phyloP scores from a whole-genome alignment of 768 basidiomycete species.

The Phlebiopsis gigantea region DNA sequence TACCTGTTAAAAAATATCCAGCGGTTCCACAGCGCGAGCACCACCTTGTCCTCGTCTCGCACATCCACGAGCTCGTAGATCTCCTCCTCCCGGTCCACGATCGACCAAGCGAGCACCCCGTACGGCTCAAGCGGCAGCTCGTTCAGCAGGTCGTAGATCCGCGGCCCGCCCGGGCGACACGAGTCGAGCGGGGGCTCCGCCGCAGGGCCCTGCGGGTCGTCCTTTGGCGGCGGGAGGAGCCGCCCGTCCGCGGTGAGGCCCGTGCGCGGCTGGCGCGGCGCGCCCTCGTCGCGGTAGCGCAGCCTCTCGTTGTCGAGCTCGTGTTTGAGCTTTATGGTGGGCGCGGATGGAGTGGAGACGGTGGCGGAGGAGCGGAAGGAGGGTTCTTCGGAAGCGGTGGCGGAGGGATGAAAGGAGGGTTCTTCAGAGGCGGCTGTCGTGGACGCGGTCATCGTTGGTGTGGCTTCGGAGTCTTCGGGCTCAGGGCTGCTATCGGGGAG shows the following conservation, averaged over 20 bases:
- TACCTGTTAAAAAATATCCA: conserved; percentile 68
- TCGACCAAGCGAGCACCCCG: conserved; percentile 63
- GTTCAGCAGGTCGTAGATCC: conserved; percentile 59
- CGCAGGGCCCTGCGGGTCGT: conserved; percentile 18
- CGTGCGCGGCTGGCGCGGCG: not conserved
- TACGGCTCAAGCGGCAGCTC: conserved; percentile 54
- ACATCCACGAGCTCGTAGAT: conserved; percentile 69
- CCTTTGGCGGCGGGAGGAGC: conserved; percentile 14
- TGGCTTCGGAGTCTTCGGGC: not conserved
- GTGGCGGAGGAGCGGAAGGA: not conserved
- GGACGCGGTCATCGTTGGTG: not conserved
- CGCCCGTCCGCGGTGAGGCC: conserved; percentile 9
- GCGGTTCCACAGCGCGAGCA: conserved; percentile 71
- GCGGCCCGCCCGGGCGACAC: conserved; percentile 61
- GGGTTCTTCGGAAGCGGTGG: not conserved
- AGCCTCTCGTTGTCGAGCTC: not conserved
- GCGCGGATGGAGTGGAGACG: not conserved
- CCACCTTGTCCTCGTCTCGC: conserved; percentile 71
- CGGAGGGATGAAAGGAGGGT: not conserved
- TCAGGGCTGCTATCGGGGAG: not conserved
- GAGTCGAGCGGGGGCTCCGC: conserved; percentile 33
- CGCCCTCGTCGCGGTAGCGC: not conserved
- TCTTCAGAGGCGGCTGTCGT: not conserved
- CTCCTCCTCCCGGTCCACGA: conserved; percentile 72
- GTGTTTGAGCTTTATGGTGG: not conserved